These are phyloP conservation scores for Paratinospora sagittata DNA, from an alignment of 164 flowering plant species.

Conservation along the genomic window DNA sequence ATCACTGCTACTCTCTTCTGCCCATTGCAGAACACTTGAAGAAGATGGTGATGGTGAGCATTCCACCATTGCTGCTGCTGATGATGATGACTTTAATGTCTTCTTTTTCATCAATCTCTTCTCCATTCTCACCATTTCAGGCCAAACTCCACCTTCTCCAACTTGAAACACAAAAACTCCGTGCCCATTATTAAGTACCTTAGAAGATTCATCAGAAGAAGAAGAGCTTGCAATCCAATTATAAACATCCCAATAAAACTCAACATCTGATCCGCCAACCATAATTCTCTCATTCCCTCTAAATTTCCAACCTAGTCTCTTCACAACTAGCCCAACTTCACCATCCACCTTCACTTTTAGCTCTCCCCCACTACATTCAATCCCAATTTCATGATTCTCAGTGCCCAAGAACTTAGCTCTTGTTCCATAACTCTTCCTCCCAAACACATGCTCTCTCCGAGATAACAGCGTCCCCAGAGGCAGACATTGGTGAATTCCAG, in stretches of 20 bases:
- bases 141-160: slow-evolving; percentile 65
- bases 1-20: slow-evolving; percentile 64
- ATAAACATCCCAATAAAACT: slow-evolving; percentile 73
- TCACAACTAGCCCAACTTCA: slow-evolving; percentile 36
- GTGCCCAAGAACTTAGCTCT: slow-evolving; percentile 45
- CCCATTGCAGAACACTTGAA: slow-evolving; percentile 69
- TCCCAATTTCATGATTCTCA: slow-evolving; percentile 44
- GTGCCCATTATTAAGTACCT: slow-evolving; percentile 28
- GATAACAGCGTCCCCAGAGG: slow-evolving; percentile 42
- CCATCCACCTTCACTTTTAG: slow-evolving; percentile 54
- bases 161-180: slow-evolving; percentile 65
- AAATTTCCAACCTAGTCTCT: slow-evolving; percentile 66
- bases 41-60: slow-evolving; percentile 43
- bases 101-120: slow-evolving; percentile 64
- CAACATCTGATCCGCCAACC: slow-evolving; percentile 45
- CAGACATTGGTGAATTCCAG: slow-evolving; percentile 1
- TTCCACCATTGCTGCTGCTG: slow-evolving; percentile 17
- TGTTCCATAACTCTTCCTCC: slow-evolving; percentile 38
- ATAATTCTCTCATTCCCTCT: slow-evolving; percentile 59
- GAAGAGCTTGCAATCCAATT: slow-evolving; percentile 52
- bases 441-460: slow-evolving; percentile 68
- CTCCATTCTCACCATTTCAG: slow-evolving; percentile 64
- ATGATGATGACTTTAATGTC: slow-evolving; percentile 21
- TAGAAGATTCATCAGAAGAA: too few relatives aligned
- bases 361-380: slow-evolving; percentile 48